Percentiles rank a stretch among this genome's conserved stretches.
Evolutionary conservation across 2,329 filamentous ascomycete species (phyloP).

Genomic region (Curvularia verruculosa): DNA sequence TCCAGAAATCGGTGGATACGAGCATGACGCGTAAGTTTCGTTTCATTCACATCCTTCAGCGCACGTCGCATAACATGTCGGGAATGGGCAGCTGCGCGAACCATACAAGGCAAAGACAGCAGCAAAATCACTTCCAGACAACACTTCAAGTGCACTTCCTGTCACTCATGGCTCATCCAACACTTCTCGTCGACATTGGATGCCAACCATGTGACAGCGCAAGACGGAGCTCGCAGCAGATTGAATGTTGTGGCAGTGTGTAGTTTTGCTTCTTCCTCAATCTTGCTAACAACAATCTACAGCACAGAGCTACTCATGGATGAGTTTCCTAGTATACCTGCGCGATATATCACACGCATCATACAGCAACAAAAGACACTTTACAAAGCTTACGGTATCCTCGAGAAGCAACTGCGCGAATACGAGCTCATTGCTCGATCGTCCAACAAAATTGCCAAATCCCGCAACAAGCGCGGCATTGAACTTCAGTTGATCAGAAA

Average conservation of each 20-base stretch:
- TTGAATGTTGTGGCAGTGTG: background rate
- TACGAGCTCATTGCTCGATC: constrained; percentile 21
- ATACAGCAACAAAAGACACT: constrained; percentile 44
- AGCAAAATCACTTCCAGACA: background rate
- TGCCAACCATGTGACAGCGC: constrained; percentile 2
- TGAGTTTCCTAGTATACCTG: constrained; percentile 50
- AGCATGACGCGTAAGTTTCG: constrained; percentile 40
- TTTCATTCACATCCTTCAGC: background rate
- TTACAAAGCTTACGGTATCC: constrained; percentile 46
- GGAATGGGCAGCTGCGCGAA: background rate
- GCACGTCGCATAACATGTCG: background rate
- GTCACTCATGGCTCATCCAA: constrained; percentile 7
- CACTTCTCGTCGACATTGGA: background rate
- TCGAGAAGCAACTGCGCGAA: constrained; percentile 39
- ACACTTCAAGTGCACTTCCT: constrained; percentile 11
- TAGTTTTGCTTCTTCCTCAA: background rate
- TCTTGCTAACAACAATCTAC: constrained; percentile 16
- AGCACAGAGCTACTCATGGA: constrained; percentile 50
- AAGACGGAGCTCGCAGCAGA: background rate
- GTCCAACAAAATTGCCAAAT: constrained; percentile 29
- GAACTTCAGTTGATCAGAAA: constrained; percentile 28
- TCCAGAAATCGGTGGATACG: constrained; percentile 20
- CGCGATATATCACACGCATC: constrained; percentile 43
- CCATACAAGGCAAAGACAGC: background rate
- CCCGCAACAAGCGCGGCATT: constrained; percentile 27